Conservation (phyloP, 2,329 filamentous ascomycete genomes). For the Colletotrichum theobromicola region DNA sequence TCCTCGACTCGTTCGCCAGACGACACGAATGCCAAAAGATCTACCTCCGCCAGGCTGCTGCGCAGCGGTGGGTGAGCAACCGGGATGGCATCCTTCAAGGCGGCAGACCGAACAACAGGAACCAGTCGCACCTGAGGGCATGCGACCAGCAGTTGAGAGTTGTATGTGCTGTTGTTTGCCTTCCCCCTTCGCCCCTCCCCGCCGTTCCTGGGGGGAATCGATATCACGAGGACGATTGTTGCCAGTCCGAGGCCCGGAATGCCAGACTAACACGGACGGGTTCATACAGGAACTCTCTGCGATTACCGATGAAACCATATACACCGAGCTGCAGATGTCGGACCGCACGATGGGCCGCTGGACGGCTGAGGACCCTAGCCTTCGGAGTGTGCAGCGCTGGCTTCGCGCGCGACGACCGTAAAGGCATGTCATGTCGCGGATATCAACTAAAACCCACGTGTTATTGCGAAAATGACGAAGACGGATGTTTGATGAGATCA, state of each 20-base stretch:
- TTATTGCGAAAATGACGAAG: not conserved
- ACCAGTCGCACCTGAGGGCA: slow-evolving; percentile 54
- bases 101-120: slow-evolving; percentile 50
- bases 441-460: not conserved
- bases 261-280: not conserved
- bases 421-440: not conserved
- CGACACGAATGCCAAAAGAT: slow-evolving; percentile 71
- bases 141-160: slow-evolving; percentile 61
- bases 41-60: slow-evolving; percentile 64
- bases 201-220: not conserved
- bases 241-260: not conserved
- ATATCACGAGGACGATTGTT: not conserved
- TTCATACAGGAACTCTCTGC: slow-evolving; percentile 58
- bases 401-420: slow-evolving; percentile 46
- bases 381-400: slow-evolving; percentile 64
- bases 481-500: not conserved
- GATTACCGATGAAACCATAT: slow-evolving; percentile 65
- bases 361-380: slow-evolving; percentile 66
- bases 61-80: slow-evolving; percentile 63
- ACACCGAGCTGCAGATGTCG: slow-evolving; percentile 57
- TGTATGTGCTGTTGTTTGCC: slow-evolving; percentile 47
- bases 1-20: slow-evolving; percentile 64
- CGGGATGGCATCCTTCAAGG: slow-evolving; percentile 60
- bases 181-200: not conserved
- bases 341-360: slow-evolving; percentile 64